Base-by-base conservation (phyloP, 768 basidiomycete genomes). In the Dacryopinax primogenitus region DNA sequence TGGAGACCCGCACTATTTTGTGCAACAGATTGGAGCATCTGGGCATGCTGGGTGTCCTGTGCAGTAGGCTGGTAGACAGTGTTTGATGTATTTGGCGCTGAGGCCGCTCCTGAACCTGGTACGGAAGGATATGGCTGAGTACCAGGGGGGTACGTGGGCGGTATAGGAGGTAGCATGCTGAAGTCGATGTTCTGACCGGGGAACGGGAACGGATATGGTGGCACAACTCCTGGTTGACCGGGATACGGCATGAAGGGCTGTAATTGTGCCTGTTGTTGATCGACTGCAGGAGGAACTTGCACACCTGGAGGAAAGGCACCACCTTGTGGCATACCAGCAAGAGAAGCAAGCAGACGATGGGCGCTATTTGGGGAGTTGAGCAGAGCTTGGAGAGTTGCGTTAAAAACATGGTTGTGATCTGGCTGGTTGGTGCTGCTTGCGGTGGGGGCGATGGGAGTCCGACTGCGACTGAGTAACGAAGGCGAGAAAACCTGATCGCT, bases 281-380 rank as follows among this genome's bases (percentile, higher is more conserved):
- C 13, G 13, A 6, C 4, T 4, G 6, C 51, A 4, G 11, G 51
- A 21, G 51, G 51, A 4, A 58, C 30, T 26, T 26, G 51, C 26
- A 58, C 18, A 30, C 51, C 51, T 18, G 51, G 51, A 23, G 51
- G 51, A 21, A 28, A 32, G 18, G 26, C 51, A 18, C 51, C 30
- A 15, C 30, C n/a, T 35, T 39, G 41, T 3, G 63, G 63, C 63
- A 64, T 41, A 16, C 44, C 26, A 35, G 63, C 35, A n/a, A 64
- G 63, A 23, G 63, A 39, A n/a, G 63, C 63, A n/a, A 64, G 63
- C 18, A 64, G 44, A 9, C 63, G 63, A 4, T 64, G 63, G 7
- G 63, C 36, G 34, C 36, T 39, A 16, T 36, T 33, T 9, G 63
- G 44, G 9, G 63, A 39, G 44, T 64, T 64, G n/a, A 64, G 41